Percentiles rank a stretch among this genome's conserved stretches.
Evolutionary conservation across 208 protist species (phyloP).

Genomic region (Acanthamoeba culbertsoni): DNA sequence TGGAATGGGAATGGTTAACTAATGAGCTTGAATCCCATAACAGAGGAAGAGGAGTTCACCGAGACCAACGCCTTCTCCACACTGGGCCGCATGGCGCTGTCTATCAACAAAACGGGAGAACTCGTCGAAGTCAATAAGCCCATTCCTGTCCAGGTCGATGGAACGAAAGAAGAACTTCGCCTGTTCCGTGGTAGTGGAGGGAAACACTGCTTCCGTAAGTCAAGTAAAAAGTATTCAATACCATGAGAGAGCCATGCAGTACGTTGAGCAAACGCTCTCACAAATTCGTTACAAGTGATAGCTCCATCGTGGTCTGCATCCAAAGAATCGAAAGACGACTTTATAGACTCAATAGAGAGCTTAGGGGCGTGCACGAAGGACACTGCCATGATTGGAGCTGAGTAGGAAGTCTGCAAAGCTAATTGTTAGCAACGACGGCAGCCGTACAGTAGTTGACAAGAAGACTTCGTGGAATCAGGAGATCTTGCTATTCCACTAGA

Average conservation of each 20-base stretch:
- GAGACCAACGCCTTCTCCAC: neutral
- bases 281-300: neutral
- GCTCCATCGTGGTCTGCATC: neutral
- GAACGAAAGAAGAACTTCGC: neutral
- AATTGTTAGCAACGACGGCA: no score
- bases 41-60: neutral
- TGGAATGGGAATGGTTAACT: neutral
- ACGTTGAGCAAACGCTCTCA: neutral
- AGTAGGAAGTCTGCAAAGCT: no score
- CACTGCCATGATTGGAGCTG: no score
- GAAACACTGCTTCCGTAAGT: neutral
- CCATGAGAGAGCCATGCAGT: neutral
- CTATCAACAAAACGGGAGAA: neutral
- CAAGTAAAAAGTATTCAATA: neutral
- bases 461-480: no score
- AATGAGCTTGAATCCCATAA: neutral
- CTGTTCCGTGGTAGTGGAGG: neutral
- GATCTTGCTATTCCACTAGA: no score
- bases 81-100: neutral
- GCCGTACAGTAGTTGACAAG: no score
- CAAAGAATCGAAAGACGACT: neutral
- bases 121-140: neutral
- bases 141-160: conserved; percentile 16
- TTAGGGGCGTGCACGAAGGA: no score
- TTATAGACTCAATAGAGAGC: no score